Evolutionary conservation across 2,329 filamentous ascomycete genomes (phyloP).

Genomic region (Xylariaceae sp.): DNA sequence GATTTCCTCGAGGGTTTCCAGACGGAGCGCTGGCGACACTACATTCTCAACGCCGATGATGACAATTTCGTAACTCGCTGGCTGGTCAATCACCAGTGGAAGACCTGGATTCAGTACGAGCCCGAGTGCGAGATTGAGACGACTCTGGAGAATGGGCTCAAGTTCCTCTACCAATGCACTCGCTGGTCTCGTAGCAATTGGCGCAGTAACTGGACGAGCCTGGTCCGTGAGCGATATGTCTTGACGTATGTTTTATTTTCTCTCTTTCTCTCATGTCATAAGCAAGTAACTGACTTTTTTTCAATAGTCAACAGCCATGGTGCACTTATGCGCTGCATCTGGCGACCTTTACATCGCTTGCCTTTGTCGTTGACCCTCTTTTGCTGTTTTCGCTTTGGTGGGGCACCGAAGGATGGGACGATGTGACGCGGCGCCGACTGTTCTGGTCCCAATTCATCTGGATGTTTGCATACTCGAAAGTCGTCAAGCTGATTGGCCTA

Average conservation of each 20-base stretch:
- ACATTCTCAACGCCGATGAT: slow-evolving; percentile 90
- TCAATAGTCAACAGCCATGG: slow-evolving; percentile 76
- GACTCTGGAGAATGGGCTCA: slow-evolving; percentile 80
- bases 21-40: slow-evolving; percentile 83
- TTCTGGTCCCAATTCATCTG: slow-evolving; percentile 62
- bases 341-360: slow-evolving; percentile 86
- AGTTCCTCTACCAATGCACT: slow-evolving; percentile 89
- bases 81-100: slow-evolving; percentile 88
- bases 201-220: slow-evolving; percentile 91
- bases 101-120: slow-evolving; percentile 94
- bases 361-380: slow-evolving; percentile 70
- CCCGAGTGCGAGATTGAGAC: slow-evolving; percentile 87
- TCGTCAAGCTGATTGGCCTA: slow-evolving; percentile 82
- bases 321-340: slow-evolving; percentile 89
- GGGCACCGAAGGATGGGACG: slow-evolving; percentile 58
- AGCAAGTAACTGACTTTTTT: slow-evolving; percentile 8
- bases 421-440: slow-evolving; percentile 46
- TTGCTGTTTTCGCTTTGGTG: slow-evolving; percentile 65
- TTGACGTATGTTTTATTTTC: slow-evolving; percentile 69
- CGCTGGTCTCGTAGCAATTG: slow-evolving; percentile 97
- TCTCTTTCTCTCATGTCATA: not conserved
- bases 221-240: slow-evolving; percentile 77
- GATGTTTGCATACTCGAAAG: slow-evolving; percentile 80
- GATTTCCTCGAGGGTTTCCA: slow-evolving; percentile 86
- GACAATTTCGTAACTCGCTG: slow-evolving; percentile 98